Evolutionary conservation across 1,139 yeast species (phyloP), one percentile per base, ranked within the genome.

Genomic region (Yamadazyma jaroonii): DNA sequence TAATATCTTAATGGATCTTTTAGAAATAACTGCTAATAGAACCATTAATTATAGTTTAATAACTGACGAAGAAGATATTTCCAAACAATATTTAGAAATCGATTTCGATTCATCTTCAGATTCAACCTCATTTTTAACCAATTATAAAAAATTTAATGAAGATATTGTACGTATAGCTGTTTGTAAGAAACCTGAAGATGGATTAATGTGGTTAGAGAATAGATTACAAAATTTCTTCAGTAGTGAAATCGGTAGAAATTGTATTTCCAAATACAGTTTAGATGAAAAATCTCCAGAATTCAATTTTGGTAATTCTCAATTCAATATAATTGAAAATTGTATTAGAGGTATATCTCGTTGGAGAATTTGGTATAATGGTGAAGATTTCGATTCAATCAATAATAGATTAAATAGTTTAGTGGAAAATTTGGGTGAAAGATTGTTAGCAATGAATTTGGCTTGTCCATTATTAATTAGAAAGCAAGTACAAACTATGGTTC

Each of bases 281-380:
- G 77, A 74, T 37, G 90, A 79, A 40, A 71, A 71, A 37, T 79
- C 84, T 11, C 79, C 86, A 32, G 81, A 92, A 3, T 85, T 80
- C 53, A 76, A 85, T 39, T 74, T 79, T 46, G 94, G 95, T 0
- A 76, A 83, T 40, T 77, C 96, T 0, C 97, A 90, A 54, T 81
- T 92, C 47, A 83, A 82, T 54, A 79, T 89, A 21, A 87, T 89
- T 28, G 98, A 92, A 59, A 84, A 95, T 30, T 84, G 95, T 47
- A 78, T 92, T 23, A 76, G 96, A 45, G 98, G 98, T 28, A 84
- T 94, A 27, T 81, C 94, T n/a, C 77, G 99, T 53, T 92, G 98
- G 97, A 81, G 89, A 52, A 83, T 89, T 22, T 90, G 97, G 96
- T 89, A 88, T 53, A 63, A 61, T 31, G 78, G 77, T 3, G 74